Percentiles rank a stretch among this genome's conserved stretches.
Conservation (phyloP, 257 asterid species). For the Handroanthus guayacan region DNA sequence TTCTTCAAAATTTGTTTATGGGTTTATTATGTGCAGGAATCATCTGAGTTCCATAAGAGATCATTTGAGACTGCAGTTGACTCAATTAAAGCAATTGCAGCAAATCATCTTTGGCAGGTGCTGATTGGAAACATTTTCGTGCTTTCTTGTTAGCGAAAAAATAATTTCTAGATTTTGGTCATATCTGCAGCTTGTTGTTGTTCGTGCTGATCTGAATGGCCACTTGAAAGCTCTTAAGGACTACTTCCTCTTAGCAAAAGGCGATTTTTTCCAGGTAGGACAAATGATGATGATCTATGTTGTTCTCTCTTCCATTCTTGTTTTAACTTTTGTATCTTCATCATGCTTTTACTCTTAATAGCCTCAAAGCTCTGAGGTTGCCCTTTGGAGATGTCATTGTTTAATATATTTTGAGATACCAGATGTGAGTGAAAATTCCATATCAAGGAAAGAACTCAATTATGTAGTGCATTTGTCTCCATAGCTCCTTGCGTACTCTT, state of each 20-base stretch:
- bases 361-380: constrained; percentile 15
- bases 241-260: constrained; percentile 96
- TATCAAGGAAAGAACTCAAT: constrained; percentile 21
- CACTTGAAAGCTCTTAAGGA: constrained; percentile 98
- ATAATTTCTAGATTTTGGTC: constrained; percentile 34
- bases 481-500: constrained; percentile 27
- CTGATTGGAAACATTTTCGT: constrained; percentile 35
- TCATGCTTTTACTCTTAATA: constrained; percentile 15
- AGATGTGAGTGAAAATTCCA: background rate
- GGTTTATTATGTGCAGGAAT: constrained; percentile 61
- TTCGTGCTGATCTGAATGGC: constrained; percentile 98
- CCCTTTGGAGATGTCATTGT: constrained; percentile 13
- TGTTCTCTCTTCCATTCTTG: constrained; percentile 6
- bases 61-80: constrained; percentile 84
- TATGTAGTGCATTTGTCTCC: constrained; percentile 18
- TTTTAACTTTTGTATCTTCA: constrained; percentile 21
- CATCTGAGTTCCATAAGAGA: constrained; percentile 93
- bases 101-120: constrained; percentile 99
- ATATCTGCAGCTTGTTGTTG: constrained; percentile 88
- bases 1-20: constrained; percentile 33
- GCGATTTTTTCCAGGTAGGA: constrained; percentile 94
- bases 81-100: constrained; percentile 92
- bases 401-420: background rate
- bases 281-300: background rate
- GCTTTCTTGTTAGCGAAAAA: constrained; percentile 32